Percentiles rank a stretch among this genome's conserved stretches.
These are phyloP conservation scores for Fusarium paranaense DNA, from an alignment of 2,329 filamentous ascomycete species.

Conservation along the genomic window DNA sequence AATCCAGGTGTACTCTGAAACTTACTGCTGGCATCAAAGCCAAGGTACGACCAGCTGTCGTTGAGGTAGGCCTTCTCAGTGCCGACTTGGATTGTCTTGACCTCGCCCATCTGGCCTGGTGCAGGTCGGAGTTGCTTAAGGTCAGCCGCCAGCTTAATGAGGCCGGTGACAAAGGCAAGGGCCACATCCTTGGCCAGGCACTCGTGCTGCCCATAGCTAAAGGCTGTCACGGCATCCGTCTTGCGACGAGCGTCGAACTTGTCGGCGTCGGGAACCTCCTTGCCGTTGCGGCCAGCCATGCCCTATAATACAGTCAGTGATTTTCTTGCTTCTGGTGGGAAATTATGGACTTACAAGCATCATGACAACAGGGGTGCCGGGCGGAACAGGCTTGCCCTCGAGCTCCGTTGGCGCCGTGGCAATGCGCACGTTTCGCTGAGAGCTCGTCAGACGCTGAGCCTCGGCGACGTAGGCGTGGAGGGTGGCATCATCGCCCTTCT, in stretches of 20 bases:
- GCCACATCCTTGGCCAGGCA: slow-evolving; percentile 58
- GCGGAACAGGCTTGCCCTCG: slow-evolving; percentile 53
- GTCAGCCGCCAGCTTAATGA: slow-evolving; percentile 56
- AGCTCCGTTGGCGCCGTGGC: slow-evolving; percentile 49
- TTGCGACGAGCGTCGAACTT: slow-evolving; percentile 58
- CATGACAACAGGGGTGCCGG: slow-evolving; percentile 55
- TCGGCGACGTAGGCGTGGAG: slow-evolving; percentile 55
- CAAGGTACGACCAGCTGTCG: slow-evolving; percentile 61
- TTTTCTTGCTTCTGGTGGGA: accelerated
- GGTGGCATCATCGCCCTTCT: slow-evolving; percentile 49
- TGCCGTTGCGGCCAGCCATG: slow-evolving; percentile 52
- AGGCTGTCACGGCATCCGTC: slow-evolving; percentile 54
- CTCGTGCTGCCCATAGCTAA: slow-evolving; percentile 60
- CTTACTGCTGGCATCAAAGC: slow-evolving; percentile 60
- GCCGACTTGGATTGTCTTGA: slow-evolving; percentile 57
- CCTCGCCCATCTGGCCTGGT: slow-evolving; percentile 57
- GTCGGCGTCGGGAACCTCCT: slow-evolving; percentile 51
- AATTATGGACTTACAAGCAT: slow-evolving; percentile 50
- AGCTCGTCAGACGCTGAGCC: slow-evolving; percentile 54
- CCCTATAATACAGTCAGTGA: slow-evolving; percentile 46
- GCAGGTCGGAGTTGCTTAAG: slow-evolving; percentile 59
- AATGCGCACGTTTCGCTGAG: slow-evolving; percentile 54
- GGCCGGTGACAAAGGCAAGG: slow-evolving; percentile 54
- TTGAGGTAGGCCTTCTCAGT: slow-evolving; percentile 58
- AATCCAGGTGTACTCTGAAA: not conserved